Base-by-base conservation (phyloP, 345 rosid genomes). In the Sonneratia caseolaris region DNA sequence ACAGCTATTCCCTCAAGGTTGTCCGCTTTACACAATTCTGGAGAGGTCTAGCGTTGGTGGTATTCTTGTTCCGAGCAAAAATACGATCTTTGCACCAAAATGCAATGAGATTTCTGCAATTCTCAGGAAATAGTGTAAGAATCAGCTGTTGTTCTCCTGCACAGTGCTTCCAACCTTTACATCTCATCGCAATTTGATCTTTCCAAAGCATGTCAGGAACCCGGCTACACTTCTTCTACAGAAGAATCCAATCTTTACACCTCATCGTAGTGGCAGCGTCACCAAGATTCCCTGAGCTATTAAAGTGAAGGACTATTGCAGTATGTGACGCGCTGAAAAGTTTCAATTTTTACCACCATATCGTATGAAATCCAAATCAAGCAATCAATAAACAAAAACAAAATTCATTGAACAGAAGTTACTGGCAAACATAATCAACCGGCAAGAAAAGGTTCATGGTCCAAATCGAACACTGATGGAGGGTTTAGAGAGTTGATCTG, bases 171-270 rank as follows among this genome's bases (percentile, higher is more conserved):
- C 51, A 47, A 47, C 51, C 51, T 13, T 13, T 9, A 47, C 51
- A 42, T 4, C 45, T 42, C 45, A 42, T 42, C 7, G 7, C 45
- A 42, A 42, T 9, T 9, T 42, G 10, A 42, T 9, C 45, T 42
- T 42, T 42, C 7, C 45, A 42, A 9, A 42, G 45, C 5, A 42
- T 9, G 2, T 9, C 45, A 1, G n/a, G 35, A 9, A 57, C 32
- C 10, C 27, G 13, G 32, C 64, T 53, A 1, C 4, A 19, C 59
- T 3, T 6, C 32, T 19, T 16, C 22, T 22, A 56, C 5, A 19
- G 32, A 56, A 22, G 35, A 59, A 59, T 59, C 64, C 64, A 24
- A 59, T 59, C 35, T 24, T 59, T 59, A 59, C 64, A 59, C 64
- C 64, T 59, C 66, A 62, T 35, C 3, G 37, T 18, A 27, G 27